Evolutionary conservation across 2,329 filamentous ascomycete genomes (phyloP), one percentile per base, ranked within the genome.

Genomic region (Aureobasidium namibiae): DNA sequence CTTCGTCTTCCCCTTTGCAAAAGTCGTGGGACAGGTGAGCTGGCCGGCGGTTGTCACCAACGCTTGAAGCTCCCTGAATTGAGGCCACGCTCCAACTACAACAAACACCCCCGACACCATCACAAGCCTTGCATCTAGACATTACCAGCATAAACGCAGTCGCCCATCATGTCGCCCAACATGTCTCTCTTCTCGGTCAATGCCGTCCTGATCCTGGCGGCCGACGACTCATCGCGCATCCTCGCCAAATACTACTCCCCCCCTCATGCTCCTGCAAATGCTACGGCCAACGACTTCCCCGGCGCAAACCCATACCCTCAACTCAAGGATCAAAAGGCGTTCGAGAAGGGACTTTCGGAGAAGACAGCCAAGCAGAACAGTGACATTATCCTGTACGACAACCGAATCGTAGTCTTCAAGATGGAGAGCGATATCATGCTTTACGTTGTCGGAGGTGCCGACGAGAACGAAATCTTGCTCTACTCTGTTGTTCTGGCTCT

Each of bases 351-450:
- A 6, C 82, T 99, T 39, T 78, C 96, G 61, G 87, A 96, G 69
- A 97, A 99, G 82, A 97, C 94, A 16, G 87, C 89, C 66, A 99
- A 97, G 80, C 90, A 95, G 77, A 92, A 85, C 14, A 90, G 88
- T 67, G 94, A 97, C 77, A 94, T 99, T 68, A 95, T 99, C 67
- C 84, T 99, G 59, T 97, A 96, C 77, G 94, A 99, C 76, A 95
- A 95, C 77, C 85, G 90, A 68, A 88, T 99, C 62, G 90, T 97
- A 59, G 87, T 97, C 56, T 99, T 96, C 81, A 99, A 99, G 84
- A 88, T 88, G 78, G 94, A 99, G 79, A 91, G 89, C 67, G 94
- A 99, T 74, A 89, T 97, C 60, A 96, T 96, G 88, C 84, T 89
- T 46, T 97, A 97, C 73, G 88, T 97, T 26, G 89, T 99, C 11